phyloP scores from a whole-genome alignment of 192 early-diverging fungal genomes.

The Podila epicladia region DNA sequence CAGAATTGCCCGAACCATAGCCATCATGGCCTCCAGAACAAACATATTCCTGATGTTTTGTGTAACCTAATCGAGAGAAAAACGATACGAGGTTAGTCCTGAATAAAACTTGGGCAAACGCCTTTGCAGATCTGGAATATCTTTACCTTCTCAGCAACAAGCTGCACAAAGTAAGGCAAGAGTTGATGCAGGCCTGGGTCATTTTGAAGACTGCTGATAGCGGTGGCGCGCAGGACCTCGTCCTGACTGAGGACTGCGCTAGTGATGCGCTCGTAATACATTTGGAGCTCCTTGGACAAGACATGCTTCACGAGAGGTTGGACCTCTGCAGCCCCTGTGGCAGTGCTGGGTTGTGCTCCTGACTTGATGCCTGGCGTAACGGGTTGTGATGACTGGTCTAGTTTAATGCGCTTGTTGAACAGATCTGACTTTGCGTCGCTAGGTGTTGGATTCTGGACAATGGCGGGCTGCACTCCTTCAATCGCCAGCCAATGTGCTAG shows the following conservation, averaged over 20 bases:
- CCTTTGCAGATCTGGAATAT: background rate
- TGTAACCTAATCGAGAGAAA: conserved; percentile 62
- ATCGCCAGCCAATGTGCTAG: conserved; percentile 97
- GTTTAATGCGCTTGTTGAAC: conserved; percentile 57
- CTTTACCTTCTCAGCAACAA: conserved; percentile 83
- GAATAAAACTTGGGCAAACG: background rate
- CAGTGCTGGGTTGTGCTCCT: background rate
- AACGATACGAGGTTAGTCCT: background rate
- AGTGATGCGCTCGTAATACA: conserved; percentile 94
- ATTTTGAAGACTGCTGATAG: conserved; percentile 81
- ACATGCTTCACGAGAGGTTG: conserved; percentile 89
- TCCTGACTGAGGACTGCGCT: conserved; percentile 77
- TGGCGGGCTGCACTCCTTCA: conserved; percentile 98
- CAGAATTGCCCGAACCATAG: conserved; percentile 81
- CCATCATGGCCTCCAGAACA: conserved; percentile 79
- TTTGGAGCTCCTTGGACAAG: conserved; percentile 91
- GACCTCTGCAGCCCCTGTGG: conserved; percentile 54
- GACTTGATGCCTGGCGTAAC: conserved; percentile 48
- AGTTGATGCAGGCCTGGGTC: conserved; percentile 97
- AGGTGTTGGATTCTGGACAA: conserved; percentile 94
- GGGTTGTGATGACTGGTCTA: conserved; percentile 33
- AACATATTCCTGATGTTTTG: conserved; percentile 81
- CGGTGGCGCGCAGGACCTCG: conserved; percentile 74
- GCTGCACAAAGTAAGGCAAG: conserved; percentile 94
- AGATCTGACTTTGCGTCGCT: conserved; percentile 65